phyloP scores from a whole-genome alignment of 108 stramenopile species.

The Cylindrotheca fusiformis region DNA sequence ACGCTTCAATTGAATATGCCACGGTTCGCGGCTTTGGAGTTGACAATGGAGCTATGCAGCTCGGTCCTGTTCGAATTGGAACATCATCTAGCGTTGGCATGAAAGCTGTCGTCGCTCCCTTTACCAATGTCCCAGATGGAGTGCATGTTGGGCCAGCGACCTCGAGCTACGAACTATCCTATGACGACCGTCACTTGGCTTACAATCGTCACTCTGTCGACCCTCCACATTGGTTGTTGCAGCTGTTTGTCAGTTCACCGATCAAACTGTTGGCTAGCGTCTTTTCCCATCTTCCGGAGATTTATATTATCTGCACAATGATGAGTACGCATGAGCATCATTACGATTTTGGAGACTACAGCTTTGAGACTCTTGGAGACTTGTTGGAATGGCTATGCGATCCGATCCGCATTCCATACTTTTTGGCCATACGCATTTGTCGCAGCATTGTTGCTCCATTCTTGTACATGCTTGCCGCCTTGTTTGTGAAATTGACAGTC shows the following conservation, averaged over 20 bases:
- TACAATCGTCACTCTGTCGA: slow-evolving; percentile 33
- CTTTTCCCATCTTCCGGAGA: slow-evolving; percentile 31
- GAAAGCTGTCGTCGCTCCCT: slow-evolving; percentile 50
- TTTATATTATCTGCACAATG: slow-evolving; percentile 30
- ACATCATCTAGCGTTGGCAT: slow-evolving; percentile 37
- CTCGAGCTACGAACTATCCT: slow-evolving; percentile 31
- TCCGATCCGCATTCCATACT: slow-evolving; percentile 40
- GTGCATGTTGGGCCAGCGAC: slow-evolving; percentile 35
- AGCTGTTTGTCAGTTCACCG: slow-evolving; percentile 17
- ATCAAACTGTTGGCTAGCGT: slow-evolving; percentile 24
- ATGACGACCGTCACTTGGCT: neutral
- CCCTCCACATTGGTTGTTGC: slow-evolving; percentile 18
- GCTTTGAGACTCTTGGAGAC: slow-evolving; percentile 17
- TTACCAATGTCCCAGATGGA: slow-evolving; percentile 27
- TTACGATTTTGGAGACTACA: neutral
- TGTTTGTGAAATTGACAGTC: slow-evolving; percentile 40
- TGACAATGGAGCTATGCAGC: slow-evolving; percentile 49
- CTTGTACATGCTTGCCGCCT: slow-evolving; percentile 39
- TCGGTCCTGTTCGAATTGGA: slow-evolving; percentile 43
- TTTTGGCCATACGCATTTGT: slow-evolving; percentile 37
- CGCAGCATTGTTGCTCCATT: slow-evolving; percentile 27
- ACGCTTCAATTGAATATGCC: slow-evolving; percentile 38
- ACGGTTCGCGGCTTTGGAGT: slow-evolving; percentile 46
- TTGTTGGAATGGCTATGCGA: slow-evolving; percentile 49
- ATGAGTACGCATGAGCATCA: slow-evolving; percentile 1